Percentiles rank a stretch among this genome's conserved stretches.
Conservation (phyloP, 495 filamentous ascomycete species). For the Endocarpon pusillum region DNA sequence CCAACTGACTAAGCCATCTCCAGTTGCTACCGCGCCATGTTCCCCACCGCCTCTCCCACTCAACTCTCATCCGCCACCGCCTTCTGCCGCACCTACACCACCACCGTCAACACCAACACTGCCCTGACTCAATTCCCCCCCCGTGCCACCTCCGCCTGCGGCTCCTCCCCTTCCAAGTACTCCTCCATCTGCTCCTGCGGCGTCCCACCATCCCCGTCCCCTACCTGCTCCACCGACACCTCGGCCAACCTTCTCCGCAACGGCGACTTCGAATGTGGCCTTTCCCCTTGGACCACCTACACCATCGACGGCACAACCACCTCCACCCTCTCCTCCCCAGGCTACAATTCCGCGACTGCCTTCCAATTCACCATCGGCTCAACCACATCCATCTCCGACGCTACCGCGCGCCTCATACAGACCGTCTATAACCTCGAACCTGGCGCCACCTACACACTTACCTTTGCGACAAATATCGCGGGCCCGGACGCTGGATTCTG, state of each 20-base stretch:
- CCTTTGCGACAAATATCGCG: too few relatives aligned
- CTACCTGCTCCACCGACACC: background rate
- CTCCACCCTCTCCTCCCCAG: background rate
- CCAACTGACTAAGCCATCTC: too few relatives aligned
- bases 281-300: constrained; percentile 1
- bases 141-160: constrained; percentile 1
- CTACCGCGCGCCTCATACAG: too few relatives aligned
- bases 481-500: too few relatives aligned
- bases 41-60: background rate
- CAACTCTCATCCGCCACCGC: background rate
- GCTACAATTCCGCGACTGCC: background rate
- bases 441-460: too few relatives aligned
- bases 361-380: constrained; percentile 2
- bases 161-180: background rate
- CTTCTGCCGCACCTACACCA: constrained; percentile 5
- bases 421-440: too few relatives aligned
- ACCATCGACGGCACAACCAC: background rate
- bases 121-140: constrained; percentile 1
- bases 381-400: too few relatives aligned
- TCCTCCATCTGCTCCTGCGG: constrained; percentile 3
- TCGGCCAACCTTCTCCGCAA: constrained; percentile 1
- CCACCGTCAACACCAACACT: constrained; percentile 3
- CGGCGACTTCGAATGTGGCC: constrained; percentile 4
- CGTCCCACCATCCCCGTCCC: background rate
- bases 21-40: constrained; percentile 3